Conservation (phyloP, 257 asterid genomes). For the Forsythia viridissima region DNA sequence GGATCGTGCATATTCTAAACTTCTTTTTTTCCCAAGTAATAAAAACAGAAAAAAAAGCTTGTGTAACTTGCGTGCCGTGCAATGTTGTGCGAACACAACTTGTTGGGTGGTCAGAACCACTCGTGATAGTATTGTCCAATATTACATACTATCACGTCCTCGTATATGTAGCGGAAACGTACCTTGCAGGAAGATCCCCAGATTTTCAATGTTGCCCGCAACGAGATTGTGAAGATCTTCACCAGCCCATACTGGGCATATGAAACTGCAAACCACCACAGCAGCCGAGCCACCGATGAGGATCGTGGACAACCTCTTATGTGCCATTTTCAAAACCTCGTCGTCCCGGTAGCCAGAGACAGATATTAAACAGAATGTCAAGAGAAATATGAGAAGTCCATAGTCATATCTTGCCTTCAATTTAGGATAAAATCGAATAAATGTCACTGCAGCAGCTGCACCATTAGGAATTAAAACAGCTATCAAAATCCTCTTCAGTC, state of each 20-base stretch:
- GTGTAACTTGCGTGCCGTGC: too few relatives aligned
- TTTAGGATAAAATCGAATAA: constrained; percentile 22
- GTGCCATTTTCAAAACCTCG: constrained; percentile 27
- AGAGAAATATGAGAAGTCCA: constrained; percentile 25
- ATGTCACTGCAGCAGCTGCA: constrained; percentile 24
- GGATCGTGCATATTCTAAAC: too few relatives aligned
- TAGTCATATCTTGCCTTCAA: constrained; percentile 31
- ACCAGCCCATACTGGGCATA: constrained; percentile 30
- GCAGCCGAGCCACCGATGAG: constrained; percentile 26
- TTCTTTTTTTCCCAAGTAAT: too few relatives aligned
- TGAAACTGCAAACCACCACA: constrained; percentile 10
- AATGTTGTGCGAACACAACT: too few relatives aligned
- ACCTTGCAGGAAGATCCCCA: constrained; percentile 31
- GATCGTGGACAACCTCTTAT: constrained; percentile 17
- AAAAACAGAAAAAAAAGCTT: too few relatives aligned
- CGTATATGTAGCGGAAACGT: too few relatives aligned
- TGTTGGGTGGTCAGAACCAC: too few relatives aligned
- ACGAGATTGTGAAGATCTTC: constrained; percentile 29
- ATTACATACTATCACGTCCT: too few relatives aligned
- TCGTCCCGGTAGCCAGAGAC: constrained; percentile 31
- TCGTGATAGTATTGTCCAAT: too few relatives aligned
- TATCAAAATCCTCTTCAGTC: neutral
- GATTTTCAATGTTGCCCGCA: constrained; percentile 31
- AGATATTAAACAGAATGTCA: constrained; percentile 27
- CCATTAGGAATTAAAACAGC: neutral